phyloP scores from a whole-genome alignment of 345 rosid genomes.

The Lumnitzera racemosa region DNA sequence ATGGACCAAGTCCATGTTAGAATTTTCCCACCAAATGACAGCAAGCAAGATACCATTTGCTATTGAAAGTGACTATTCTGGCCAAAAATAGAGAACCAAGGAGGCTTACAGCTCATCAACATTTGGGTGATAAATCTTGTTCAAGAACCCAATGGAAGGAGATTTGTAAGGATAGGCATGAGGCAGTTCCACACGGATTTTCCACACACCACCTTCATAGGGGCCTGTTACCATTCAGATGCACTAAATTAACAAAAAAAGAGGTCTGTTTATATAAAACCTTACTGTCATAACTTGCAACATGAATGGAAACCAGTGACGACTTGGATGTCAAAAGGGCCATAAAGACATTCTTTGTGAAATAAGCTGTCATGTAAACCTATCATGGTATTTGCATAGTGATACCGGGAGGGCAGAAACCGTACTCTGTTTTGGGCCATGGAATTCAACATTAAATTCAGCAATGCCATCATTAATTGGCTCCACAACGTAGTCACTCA shows the following conservation, averaged over 20 bases:
- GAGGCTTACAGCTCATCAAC: conserved; percentile 64
- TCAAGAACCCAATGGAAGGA: conserved; percentile 63
- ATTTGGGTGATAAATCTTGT: conserved; percentile 76
- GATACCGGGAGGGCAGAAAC: conserved; percentile 7
- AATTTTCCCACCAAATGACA: no score
- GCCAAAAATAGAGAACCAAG: no score
- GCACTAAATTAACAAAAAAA: not conserved
- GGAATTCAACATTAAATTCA: conserved; percentile 65
- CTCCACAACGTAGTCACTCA: conserved; percentile 72
- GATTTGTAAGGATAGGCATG: conserved; percentile 77
- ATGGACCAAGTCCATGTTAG: no score
- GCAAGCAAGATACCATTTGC: no score
- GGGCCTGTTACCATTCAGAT: conserved; percentile 34
- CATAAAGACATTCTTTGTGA: no score
- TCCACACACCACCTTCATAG: conserved; percentile 73
- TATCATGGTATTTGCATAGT: no score
- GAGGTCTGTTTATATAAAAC: not conserved
- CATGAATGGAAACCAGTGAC: no score
- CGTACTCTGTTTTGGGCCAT: conserved; percentile 72
- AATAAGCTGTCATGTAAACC: no score
- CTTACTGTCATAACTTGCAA: no score
- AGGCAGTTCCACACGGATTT: conserved; percentile 64
- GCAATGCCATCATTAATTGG: conserved; percentile 61
- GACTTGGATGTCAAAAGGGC: no score
- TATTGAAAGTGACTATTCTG: no score